A percentile compares a stretch with the other conserved stretches of the same genome.
Evolutionary conservation across 768 basidiomycete genomes (phyloP).

Genomic region (Termitomyces sp.): DNA sequence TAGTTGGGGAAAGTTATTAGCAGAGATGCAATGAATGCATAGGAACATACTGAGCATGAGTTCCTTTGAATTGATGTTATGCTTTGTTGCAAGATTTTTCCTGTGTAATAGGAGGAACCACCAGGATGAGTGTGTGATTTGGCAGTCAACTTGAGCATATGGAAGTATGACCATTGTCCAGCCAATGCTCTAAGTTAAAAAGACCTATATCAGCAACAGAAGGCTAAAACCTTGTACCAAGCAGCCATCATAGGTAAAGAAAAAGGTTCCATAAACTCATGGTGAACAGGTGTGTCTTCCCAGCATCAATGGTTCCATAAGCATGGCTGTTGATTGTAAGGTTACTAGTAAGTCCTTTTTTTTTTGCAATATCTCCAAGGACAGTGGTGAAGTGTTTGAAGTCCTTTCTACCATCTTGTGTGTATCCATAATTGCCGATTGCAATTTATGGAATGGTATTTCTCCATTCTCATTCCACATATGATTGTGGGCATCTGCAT

Average conservation of each 20-base stretch:
- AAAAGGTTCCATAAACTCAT: constrained; percentile 19
- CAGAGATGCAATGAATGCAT: no score
- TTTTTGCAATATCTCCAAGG: constrained; percentile 32
- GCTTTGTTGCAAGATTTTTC: no score
- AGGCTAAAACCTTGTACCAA: constrained; percentile 20
- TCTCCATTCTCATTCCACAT: constrained; percentile 31
- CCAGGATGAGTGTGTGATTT: no score
- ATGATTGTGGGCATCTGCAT: constrained; percentile 28
- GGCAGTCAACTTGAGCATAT: no score
- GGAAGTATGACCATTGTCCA: constrained; percentile 9
- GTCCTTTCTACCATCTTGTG: constrained; percentile 23
- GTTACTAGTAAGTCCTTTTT: constrained; percentile 9
- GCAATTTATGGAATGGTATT: constrained; percentile 20
- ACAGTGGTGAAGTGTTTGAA: constrained; percentile 33
- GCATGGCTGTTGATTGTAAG: constrained; percentile 18
- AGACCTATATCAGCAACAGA: background rate
- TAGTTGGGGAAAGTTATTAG: no score
- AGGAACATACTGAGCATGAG: no score
- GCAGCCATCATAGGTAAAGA: constrained; percentile 24
- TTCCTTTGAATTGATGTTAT: no score
- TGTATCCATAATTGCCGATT: constrained; percentile 41
- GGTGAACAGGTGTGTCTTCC: constrained; percentile 23
- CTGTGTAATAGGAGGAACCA: no score
- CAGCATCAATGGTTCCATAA: constrained; percentile 31
- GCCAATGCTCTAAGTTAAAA: constrained; percentile 16